Base-by-base conservation (phyloP, 176 grass and related monocot species). In the Otatea glauca region DNA sequence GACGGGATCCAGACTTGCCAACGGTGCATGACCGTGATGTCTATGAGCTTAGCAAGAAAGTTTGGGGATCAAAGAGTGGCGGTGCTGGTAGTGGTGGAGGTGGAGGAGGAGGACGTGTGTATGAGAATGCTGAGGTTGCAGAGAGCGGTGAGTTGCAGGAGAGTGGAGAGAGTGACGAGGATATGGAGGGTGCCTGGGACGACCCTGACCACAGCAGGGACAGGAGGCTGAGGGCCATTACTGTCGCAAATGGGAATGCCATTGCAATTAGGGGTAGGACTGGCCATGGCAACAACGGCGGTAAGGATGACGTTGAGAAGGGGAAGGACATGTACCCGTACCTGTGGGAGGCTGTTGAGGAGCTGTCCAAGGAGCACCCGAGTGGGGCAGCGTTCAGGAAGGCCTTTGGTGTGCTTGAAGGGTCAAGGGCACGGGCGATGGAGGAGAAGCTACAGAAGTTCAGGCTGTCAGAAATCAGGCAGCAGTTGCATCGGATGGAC, bases 401-500 rank as follows among this genome's bases (percentile, higher is more conserved):
- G 78, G 85, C 88, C 1, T 68, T 93, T 63, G 73, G 65, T 76
- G 38, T 90, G 29, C 53, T 93, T 63, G 88, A 86, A 29, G 65
- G 77, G 12, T 60, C 73, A 37, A 90, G 87, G 74, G 88, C 91
- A 55, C 72, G 32, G 6, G 59, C 21, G 0, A 75, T 93, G 64
- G 91, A 93, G 63, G 85, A 90, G 68, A 93, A 90, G 88, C 60
- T 93, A 3, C 76, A 85, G 53, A 88, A 83, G 74, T 72, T 86
- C 14, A 85, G 61, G 70, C 51, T 79, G 23, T 72, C 29, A 49
- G 77, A 88, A 67, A 79, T 90, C 18, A 90, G 75, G 85, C 88
- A 79, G 68, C 88, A 93, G 66, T 50, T 93, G 73, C 78, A 32
- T 20, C 43, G 88, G 53, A 88, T 88, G 78, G 85, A 93, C 65